phyloP scores from a whole-genome alignment of 1,284 basidiomycete species.

The Naganishia sp. region DNA sequence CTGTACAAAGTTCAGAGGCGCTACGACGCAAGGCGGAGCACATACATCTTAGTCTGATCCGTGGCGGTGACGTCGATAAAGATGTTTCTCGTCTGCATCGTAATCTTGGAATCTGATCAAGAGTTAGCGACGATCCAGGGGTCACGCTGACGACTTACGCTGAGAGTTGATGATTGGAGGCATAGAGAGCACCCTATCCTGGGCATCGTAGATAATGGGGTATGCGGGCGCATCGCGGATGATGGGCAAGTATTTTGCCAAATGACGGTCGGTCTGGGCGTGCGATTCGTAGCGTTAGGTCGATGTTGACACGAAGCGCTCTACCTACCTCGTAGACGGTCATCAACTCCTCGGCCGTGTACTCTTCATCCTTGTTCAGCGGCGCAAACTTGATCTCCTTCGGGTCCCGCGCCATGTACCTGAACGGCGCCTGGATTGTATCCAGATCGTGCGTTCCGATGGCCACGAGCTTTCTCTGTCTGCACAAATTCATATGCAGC shows the following conservation, averaged over 20 bases:
- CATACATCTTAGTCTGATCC: constrained; percentile 86
- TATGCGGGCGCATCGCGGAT: constrained; percentile 94
- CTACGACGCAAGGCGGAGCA: neutral
- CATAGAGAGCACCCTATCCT: constrained; percentile 87
- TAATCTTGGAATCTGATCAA: constrained; percentile 80
- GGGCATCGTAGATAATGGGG: constrained; percentile 92
- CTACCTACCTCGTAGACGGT: constrained; percentile 75
- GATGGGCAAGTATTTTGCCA: constrained; percentile 85
- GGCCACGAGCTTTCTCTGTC: constrained; percentile 85
- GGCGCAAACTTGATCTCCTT: constrained; percentile 88
- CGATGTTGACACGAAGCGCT: neutral
- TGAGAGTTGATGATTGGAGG: constrained; percentile 98
- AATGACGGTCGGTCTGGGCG: constrained; percentile 82
- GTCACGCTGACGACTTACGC: constrained; percentile 47
- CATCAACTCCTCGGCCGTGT: constrained; percentile 84
- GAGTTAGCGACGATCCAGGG: constrained; percentile 7
- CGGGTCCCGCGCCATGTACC: constrained; percentile 88
- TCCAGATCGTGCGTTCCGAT: constrained; percentile 98
- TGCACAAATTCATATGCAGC: constrained; percentile 92
- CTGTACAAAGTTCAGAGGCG: constrained; percentile 30
- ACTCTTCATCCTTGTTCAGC: constrained; percentile 71
- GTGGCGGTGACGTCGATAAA: constrained; percentile 97
- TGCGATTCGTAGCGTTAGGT: neutral
- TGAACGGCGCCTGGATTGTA: constrained; percentile 81
- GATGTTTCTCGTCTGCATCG: constrained; percentile 87